A percentile compares a stretch with the other conserved stretches of the same genome.
Evolutionary conservation across 176 grass and related monocot genomes (phyloP).

Genomic region (Themeda triandra): DNA sequence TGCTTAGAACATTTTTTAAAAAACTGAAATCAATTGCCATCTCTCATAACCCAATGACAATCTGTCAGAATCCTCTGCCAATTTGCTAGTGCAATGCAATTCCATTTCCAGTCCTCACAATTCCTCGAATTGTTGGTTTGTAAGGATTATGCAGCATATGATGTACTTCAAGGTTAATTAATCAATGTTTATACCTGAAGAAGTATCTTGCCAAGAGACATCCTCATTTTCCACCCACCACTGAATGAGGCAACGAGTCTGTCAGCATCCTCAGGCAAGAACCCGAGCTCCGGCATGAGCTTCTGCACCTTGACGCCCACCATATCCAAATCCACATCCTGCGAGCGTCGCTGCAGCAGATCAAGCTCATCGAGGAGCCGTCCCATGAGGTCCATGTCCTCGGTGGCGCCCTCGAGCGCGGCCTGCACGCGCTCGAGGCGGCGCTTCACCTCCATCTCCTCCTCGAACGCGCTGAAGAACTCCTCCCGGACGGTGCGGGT

Average conservation of each 20-base stretch:
- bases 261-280: constrained; percentile 73
- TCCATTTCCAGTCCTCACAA: not conserved
- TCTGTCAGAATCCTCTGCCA: not conserved
- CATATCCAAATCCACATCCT: constrained; percentile 70
- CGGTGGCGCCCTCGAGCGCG: constrained; percentile 60
- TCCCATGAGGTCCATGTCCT: constrained; percentile 85
- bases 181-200: constrained; percentile 70
- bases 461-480: constrained; percentile 74
- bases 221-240: constrained; percentile 96
- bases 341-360: constrained; percentile 71
- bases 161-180: constrained; percentile 7
- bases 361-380: constrained; percentile 85
- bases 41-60: not conserved
- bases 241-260: constrained; percentile 85
- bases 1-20: not conserved
- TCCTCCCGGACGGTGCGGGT: constrained; percentile 66
- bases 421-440: constrained; percentile 80
- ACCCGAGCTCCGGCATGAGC: constrained; percentile 91
- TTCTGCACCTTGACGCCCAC: constrained; percentile 90
- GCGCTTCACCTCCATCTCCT: constrained; percentile 83
- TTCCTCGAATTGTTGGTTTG: not conserved
- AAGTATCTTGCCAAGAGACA: constrained; percentile 96
- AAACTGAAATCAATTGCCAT: not conserved
- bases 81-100: not conserved
- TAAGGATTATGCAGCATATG: not conserved